A percentile compares a stretch with the other conserved stretches of the same genome.
Evolutionary conservation across 2,329 filamentous ascomycete species (phyloP).

Genomic region (Aspergillus japonicus): DNA sequence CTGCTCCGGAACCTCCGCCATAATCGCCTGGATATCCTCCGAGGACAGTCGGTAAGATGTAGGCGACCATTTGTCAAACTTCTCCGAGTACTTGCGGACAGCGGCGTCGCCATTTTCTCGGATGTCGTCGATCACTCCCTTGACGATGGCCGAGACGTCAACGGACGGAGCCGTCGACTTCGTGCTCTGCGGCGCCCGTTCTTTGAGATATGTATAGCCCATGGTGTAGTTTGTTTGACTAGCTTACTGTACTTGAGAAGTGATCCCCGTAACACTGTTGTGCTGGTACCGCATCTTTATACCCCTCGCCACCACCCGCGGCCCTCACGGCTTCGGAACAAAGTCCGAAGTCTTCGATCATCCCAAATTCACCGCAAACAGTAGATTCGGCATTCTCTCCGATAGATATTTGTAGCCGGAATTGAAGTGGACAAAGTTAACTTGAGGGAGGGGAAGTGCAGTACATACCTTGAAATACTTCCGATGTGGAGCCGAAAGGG

Average conservation of each 20-base stretch:
- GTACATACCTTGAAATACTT: background rate
- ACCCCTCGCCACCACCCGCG: too few species aligned
- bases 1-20: conserved; percentile 48
- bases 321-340: too few species aligned
- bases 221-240: too few species aligned
- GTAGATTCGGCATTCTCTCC: background rate
- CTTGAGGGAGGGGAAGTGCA: background rate
- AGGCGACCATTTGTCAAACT: conserved; percentile 57
- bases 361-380: too few species aligned
- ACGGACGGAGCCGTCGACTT: background rate
- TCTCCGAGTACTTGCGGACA: conserved; percentile 51
- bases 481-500: background rate
- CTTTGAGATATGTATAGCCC: conserved; percentile 3
- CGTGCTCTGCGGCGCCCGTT: background rate
- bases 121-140: conserved; percentile 50
- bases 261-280: too few species aligned
- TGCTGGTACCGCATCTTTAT: too few species aligned
- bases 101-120: conserved; percentile 49
- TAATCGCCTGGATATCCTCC: conserved; percentile 46
- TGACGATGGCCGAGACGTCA: conserved; percentile 45
- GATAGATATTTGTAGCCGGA: background rate
- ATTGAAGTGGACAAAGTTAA: background rate
- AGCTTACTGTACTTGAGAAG: too few species aligned
- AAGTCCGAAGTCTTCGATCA: too few species aligned
- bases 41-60: conserved; percentile 49